phyloP scores from a whole-genome alignment of 169 alveolate species.

The Eimeria necatrix region DNA sequence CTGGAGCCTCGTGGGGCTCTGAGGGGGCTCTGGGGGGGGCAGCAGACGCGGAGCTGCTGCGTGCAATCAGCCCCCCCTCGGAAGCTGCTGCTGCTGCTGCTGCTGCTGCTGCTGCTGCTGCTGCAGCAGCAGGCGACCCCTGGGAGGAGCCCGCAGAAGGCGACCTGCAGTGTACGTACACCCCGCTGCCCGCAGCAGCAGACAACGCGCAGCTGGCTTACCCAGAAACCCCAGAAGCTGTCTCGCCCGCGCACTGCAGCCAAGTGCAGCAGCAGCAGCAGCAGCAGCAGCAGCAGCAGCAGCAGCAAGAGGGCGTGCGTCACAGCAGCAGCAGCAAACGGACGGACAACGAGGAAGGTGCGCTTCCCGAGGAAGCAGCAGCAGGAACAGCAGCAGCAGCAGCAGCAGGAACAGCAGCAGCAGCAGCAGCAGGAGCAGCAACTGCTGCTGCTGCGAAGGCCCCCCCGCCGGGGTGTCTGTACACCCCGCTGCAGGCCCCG shows the following conservation, averaged over 20 bases:
- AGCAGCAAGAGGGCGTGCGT: too few relatives aligned
- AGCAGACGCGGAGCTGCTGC: too few relatives aligned
- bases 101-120: constrained; percentile 40
- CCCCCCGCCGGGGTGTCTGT: too few relatives aligned
- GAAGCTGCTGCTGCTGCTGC: neutral
- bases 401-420: neutral
- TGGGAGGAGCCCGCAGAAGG: neutral
- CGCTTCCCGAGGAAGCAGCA: neutral
- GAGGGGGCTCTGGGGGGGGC: too few relatives aligned
- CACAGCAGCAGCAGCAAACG: neutral
- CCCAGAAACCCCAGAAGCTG: too few relatives aligned
- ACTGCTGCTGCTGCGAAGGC: too few relatives aligned
- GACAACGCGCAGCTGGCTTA: too few relatives aligned
- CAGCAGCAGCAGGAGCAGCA: neutral
- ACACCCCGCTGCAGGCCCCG: too few relatives aligned
- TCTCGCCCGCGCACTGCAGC: too few relatives aligned
- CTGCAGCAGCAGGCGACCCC: neutral
- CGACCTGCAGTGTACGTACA: neutral
- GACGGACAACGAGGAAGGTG: too few relatives aligned
- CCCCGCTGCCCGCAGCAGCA: constrained; percentile 15
- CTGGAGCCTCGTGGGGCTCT: too few relatives aligned
- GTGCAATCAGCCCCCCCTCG: too few relatives aligned
- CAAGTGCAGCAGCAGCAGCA: constrained; percentile 16
- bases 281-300: constrained; percentile 23
- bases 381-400: constrained; percentile 25